Conservation (phyloP, 352 stramenopile genomes). For the Saprolegnia diclina region DNA sequence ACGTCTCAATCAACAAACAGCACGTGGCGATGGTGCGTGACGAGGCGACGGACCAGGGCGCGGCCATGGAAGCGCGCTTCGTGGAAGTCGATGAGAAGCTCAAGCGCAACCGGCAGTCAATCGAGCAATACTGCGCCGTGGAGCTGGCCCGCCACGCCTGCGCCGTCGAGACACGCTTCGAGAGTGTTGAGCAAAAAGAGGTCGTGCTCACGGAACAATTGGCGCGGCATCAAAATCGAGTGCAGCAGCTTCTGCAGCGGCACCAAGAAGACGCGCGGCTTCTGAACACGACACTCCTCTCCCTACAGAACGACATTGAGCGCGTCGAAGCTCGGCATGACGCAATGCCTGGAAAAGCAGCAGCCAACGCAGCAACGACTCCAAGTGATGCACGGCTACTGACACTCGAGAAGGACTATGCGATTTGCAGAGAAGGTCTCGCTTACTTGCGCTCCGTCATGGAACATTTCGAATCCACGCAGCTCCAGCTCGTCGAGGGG, state of each 20-base stretch:
- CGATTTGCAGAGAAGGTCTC: conserved; percentile 9
- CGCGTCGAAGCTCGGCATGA: not conserved
- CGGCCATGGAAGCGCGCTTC: not conserved
- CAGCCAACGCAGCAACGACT: not conserved
- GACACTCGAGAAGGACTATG: conserved; percentile 7
- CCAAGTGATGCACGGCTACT: not conserved
- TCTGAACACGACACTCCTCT: conserved; percentile 9
- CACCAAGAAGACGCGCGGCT: conserved; percentile 22
- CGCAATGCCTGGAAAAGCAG: not conserved
- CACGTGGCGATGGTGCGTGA: not conserved
- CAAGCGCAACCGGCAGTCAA: not conserved
- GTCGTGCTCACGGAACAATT: conserved; percentile 1
- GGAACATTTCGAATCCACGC: conserved; percentile 17
- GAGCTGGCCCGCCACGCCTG: conserved; percentile 6
- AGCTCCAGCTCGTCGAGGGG: conserved; percentile 6
- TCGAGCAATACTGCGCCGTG: conserved; percentile 20
- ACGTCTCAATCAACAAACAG: not conserved
- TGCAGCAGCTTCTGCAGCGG: not conserved
- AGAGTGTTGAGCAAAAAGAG: conserved; percentile 11
- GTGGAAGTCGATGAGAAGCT: conserved; percentile 5
- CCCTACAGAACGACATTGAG: conserved; percentile 10
- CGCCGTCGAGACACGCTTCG: conserved; percentile 9
- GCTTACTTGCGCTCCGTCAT: conserved; percentile 17
- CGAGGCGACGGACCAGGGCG: not conserved
- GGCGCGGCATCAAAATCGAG: not conserved